phyloP scores from a whole-genome alignment of 2,329 filamentous ascomycete species.

The Venturia aucupariae region DNA sequence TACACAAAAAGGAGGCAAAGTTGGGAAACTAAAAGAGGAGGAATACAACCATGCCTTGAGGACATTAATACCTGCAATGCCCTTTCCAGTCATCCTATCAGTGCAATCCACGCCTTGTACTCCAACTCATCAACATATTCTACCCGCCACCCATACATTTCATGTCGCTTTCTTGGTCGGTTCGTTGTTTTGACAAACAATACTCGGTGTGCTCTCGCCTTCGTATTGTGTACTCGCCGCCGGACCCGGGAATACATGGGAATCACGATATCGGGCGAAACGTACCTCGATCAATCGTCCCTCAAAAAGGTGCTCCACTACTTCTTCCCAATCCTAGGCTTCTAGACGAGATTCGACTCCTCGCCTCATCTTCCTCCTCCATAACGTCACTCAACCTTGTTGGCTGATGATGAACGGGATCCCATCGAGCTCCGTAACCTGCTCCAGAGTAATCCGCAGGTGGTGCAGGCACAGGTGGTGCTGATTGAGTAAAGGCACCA shows the following conservation, averaged over 20 bases:
- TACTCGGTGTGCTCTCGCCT: neutral
- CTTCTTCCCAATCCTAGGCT: conserved; percentile 26
- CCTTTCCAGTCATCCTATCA: neutral
- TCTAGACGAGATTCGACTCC: conserved; percentile 43
- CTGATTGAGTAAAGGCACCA: neutral
- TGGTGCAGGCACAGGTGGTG: conserved; percentile 11
- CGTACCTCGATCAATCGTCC: neutral
- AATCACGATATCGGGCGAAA: neutral
- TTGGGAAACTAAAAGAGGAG: neutral
- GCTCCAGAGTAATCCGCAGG: conserved; percentile 36
- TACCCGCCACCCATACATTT: neutral
- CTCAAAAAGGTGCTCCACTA: conserved; percentile 8
- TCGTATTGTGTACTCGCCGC: neutral
- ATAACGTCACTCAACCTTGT: conserved; percentile 82
- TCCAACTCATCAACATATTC: neutral
- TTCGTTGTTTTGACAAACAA: neutral
- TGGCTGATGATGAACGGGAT: conserved; percentile 75
- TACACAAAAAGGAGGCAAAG: neutral
- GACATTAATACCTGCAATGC: neutral
- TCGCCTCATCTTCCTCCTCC: conserved; percentile 53
- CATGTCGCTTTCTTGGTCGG: neutral
- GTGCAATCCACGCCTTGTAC: neutral
- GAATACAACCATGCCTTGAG: neutral
- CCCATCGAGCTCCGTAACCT: conserved; percentile 55
- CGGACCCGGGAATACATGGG: neutral